A percentile compares a stretch with the other conserved stretches of the same genome.
These are phyloP conservation scores for Bolboschoenus planiculmis DNA, from an alignment of 176 grass and related monocot genomes.

Conservation along the genomic window DNA sequence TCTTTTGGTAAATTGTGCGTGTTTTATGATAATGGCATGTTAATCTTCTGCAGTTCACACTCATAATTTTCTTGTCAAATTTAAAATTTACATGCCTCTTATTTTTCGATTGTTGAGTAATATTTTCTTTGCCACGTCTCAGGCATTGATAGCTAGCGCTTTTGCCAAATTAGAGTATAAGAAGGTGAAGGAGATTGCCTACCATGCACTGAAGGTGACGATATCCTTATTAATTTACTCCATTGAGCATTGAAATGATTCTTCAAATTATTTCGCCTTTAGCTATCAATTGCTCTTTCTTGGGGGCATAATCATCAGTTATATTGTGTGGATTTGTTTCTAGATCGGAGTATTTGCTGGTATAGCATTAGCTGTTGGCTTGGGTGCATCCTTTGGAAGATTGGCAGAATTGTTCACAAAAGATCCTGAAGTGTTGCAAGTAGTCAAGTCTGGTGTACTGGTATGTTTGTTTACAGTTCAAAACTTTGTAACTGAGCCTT, in stretches of 20 bases:
- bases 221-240: conserved; percentile 9
- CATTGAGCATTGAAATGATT: conserved; percentile 5
- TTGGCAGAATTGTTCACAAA: conserved; percentile 75
- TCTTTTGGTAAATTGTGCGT: neutral
- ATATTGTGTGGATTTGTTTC: conserved; percentile 23
- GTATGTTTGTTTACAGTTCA: conserved; percentile 31
- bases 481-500: neutral
- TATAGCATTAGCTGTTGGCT: conserved; percentile 56
- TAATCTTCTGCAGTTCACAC: neutral
- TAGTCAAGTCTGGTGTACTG: conserved; percentile 78
- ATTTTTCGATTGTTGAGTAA: neutral
- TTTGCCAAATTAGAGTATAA: conserved; percentile 66
- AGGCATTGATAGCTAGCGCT: conserved; percentile 86
- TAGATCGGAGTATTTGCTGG: conserved; percentile 68
- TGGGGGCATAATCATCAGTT: neutral
- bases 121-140: conserved; percentile 20
- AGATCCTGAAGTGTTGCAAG: conserved; percentile 64
- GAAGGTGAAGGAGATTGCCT: conserved; percentile 58
- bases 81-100: neutral
- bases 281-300: neutral
- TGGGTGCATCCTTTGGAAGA: conserved; percentile 70
- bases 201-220: conserved; percentile 62
- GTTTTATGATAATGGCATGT: neutral
- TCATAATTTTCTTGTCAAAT: neutral
- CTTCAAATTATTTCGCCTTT: conserved; percentile 6